A percentile compares a stretch with the other conserved stretches of the same genome.
Evolutionary conservation across 2,329 filamentous ascomycete genomes (phyloP).

Genomic region (Fusarium lateritium): DNA sequence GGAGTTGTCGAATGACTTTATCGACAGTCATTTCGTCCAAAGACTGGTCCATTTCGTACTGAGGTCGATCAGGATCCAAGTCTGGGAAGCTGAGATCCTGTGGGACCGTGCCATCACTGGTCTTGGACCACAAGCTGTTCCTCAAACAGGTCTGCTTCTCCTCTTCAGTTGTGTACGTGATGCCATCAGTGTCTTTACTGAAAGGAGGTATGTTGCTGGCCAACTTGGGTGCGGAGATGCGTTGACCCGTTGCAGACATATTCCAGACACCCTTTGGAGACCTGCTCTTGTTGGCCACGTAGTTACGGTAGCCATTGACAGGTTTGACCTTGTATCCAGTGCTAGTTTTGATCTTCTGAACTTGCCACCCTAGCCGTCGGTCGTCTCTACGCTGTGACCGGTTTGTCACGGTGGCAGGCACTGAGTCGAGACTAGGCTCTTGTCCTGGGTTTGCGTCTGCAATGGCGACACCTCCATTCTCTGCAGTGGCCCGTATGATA

Average conservation of each 20-base stretch:
- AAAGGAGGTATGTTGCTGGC: neutral
- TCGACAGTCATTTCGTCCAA: neutral
- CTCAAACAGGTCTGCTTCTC: neutral
- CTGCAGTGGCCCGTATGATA: neutral
- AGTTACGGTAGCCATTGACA: too few relatives aligned
- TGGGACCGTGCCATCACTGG: neutral
- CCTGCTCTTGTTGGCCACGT: neutral
- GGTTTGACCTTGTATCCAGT: too few relatives aligned
- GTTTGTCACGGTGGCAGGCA: too few relatives aligned
- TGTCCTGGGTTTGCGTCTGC: too few relatives aligned
- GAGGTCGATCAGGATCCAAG: neutral
- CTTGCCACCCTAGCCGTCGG: too few relatives aligned
- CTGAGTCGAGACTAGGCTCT: too few relatives aligned
- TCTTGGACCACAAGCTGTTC: neutral
- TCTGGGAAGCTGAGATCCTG: neutral
- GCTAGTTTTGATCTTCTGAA: too few relatives aligned
- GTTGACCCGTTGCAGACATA: neutral
- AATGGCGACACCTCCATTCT: too few relatives aligned
- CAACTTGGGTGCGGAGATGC: neutral
- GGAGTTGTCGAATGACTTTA: neutral
- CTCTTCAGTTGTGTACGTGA: neutral
- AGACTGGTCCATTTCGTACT: neutral
- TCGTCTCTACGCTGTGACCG: too few relatives aligned
- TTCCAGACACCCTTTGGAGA: neutral
- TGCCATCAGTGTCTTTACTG: neutral